These are phyloP conservation scores for Beverwykella pulmonaria DNA, from an alignment of 495 filamentous ascomycete species.

Conservation along the genomic window DNA sequence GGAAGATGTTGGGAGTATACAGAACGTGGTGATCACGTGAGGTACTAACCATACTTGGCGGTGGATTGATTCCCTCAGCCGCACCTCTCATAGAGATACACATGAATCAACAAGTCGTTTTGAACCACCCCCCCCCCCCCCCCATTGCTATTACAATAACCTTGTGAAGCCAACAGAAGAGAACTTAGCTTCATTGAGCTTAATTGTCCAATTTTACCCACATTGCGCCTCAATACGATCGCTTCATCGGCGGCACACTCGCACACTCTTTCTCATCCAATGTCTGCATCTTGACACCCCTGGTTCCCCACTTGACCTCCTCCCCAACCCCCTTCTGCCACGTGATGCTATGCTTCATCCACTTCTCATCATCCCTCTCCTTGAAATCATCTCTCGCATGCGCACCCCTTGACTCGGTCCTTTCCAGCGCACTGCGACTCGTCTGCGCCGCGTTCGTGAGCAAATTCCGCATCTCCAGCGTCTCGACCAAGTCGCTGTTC, in stretches of 20 bases:
- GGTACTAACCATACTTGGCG: too few species aligned
- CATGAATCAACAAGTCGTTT: too few species aligned
- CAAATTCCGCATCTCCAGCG: conserved; percentile 88
- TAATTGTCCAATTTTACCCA: too few species aligned
- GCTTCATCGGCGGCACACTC: conserved; percentile 31
- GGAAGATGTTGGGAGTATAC: too few species aligned
- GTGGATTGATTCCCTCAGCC: too few species aligned
- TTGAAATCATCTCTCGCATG: conserved; percentile 96
- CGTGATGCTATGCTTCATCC: conserved; percentile 98
- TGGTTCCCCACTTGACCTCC: conserved; percentile 24
- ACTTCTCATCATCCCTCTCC: conserved; percentile 87
- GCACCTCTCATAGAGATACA: too few species aligned
- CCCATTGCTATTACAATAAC: too few species aligned
- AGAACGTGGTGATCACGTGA: too few species aligned
- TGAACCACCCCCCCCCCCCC: too few species aligned
- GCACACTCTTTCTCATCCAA: conserved; percentile 34
- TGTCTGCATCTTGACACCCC: conserved; percentile 33
- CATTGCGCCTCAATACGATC: background rate
- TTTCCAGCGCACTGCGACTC: conserved; percentile 76
- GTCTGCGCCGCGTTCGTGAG: conserved; percentile 97
- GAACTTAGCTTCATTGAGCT: too few species aligned
- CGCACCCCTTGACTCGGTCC: conserved; percentile 92
- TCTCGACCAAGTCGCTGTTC: conserved; percentile 97
- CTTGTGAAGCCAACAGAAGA: too few species aligned
- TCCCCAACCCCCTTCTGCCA: conserved; percentile 73